A percentile compares a stretch with the other conserved stretches of the same genome.
These are phyloP conservation scores for Thalassiosira tumida DNA, from an alignment of 352 stramenopile genomes.

Conservation along the genomic window DNA sequence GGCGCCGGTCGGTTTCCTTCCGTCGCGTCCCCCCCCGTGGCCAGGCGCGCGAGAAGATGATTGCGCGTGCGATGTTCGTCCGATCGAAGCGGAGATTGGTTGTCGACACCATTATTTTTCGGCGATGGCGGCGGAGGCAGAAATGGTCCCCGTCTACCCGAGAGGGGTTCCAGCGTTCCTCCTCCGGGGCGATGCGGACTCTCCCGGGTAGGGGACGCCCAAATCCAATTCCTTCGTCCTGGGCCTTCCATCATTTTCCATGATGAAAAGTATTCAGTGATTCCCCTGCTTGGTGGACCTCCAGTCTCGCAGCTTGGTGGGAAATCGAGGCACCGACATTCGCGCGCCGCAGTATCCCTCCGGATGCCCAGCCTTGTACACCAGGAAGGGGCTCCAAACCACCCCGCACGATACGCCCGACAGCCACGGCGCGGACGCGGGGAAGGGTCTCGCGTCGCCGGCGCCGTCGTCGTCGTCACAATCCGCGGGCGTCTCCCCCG, in stretches of 20 bases:
- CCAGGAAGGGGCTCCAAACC: constrained; percentile 68
- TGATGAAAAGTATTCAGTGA: too few relatives aligned
- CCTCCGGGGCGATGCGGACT: constrained; percentile 5
- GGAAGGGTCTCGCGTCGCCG: constrained; percentile 55
- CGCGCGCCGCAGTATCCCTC: too few relatives aligned
- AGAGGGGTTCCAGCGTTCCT: constrained; percentile 60
- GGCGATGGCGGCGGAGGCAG: constrained; percentile 19
- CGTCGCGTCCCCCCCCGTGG: constrained; percentile 32
- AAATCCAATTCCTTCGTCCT: constrained; percentile 66
- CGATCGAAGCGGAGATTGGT: constrained; percentile 22
- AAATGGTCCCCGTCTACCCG: constrained; percentile 47
- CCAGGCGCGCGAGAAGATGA: constrained; percentile 66
- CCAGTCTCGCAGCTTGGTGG: too few relatives aligned
- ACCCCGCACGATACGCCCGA: constrained; percentile 40
- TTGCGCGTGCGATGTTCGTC: constrained; percentile 57
- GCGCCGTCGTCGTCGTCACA: not conserved
- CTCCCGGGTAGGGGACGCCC: constrained; percentile 50
- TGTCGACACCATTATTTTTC: not conserved
- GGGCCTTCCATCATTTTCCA: too few relatives aligned
- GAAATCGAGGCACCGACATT: too few relatives aligned
- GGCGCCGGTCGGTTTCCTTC: too few relatives aligned
- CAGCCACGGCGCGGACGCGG: constrained; percentile 59
- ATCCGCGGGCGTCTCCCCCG: not conserved
- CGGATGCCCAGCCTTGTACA: constrained; percentile 15
- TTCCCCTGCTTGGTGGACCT: too few relatives aligned